Evolutionary conservation across 306 rosid genomes (phyloP), one percentile per base, ranked within the genome.

Genomic region (Coriaria nepalensis): DNA sequence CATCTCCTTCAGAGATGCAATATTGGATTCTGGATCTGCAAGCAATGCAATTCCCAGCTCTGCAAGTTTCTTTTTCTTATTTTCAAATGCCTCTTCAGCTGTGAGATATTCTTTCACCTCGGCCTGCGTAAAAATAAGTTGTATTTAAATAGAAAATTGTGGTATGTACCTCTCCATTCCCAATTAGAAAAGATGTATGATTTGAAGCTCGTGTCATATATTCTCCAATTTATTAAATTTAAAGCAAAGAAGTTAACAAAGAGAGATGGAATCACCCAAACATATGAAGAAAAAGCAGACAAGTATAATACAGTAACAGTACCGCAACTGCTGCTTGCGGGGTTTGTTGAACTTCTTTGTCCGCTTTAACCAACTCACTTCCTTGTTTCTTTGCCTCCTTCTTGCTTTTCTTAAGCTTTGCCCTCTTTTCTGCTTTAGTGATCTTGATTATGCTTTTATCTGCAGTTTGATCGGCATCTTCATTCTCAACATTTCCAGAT

Each of bases 301-400:
- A 62, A 56, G 45, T 37, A 11, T 49, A 48, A 59, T 37, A 11
- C 35, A 4, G 6, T 14, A 13, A 63, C 8, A 55, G 59, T 90
- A 85, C 98, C 95, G 85, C 63, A 13, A 77, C 87, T 7, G 87
- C 75, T 11, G 94, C 83, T 65, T 85, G 98, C 15, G 94, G 72
- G 15, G 81, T 71, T 70, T 71, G 74, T 59, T 73, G 65, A 46
- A 54, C 70, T 43, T 47, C 75, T 50, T 75, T 94, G 8, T 20
- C 29, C 29, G 41, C 59, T 59, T 57, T 49, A 11, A 64, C 60
- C 60, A 37, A 57, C 47, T 71, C 93, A 52, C 74, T 86, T 55
- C 80, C 94, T 63, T 73, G 85, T 37, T 90, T 85, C 53, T 79
- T 90, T 6, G 63, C 76, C 72, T 77, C 94, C 62, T 68, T 90